Base-by-base conservation (phyloP, 139 green algal species). In the Nannochloris sp. region DNA sequence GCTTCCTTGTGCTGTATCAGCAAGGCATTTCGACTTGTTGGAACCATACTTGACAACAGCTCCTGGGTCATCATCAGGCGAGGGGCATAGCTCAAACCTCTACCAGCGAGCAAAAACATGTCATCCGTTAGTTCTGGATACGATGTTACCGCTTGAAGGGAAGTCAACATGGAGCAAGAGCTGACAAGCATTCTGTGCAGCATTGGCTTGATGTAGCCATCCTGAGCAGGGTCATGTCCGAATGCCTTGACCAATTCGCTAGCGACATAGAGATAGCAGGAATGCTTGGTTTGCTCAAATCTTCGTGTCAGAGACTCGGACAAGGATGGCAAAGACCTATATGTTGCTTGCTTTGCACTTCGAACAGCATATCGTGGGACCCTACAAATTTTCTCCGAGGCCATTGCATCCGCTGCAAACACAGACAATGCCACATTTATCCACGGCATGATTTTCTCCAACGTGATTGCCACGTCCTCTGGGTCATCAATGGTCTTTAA, bases 181-280 rank as follows among this genome's bases (percentile, higher is more conserved):
- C 60, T 51, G 4, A 27, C 51, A 10, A 90, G 16, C 37, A 93
- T 72, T 11, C 56, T 48, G 4, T 44, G 36, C 2, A 91, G 64
- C 44, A 91, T 85, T 57, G 59, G 48, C 4, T 64, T 66, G 62
- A 90, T 62, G n/a, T 57, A 43, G 10, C 27, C 27, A 40, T 81
- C 75, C 3, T 73, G 48, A 1, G 51, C 57, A 14, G 67, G 31
- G 46, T 89, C 71, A 16, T 69, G 51, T 4, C 78, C 81, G 69
- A 88, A 93, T 11, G 78, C 71, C 69, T 94, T 94, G 50, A 92
- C 54, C 48, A 93, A 70, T 83, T 94, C 87, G 23, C 69, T 83
- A 24, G 85, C 74, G 16, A 89, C 84, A 70, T 89, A 94, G 66
- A 94, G 78, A 67, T 87, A 87, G 29, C 75, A 79, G 4, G 79